Percentiles rank a stretch among this genome's conserved stretches.
phyloP scores from a whole-genome alignment of 78 protist genomes.

The Polysphondylium violaceum region DNA sequence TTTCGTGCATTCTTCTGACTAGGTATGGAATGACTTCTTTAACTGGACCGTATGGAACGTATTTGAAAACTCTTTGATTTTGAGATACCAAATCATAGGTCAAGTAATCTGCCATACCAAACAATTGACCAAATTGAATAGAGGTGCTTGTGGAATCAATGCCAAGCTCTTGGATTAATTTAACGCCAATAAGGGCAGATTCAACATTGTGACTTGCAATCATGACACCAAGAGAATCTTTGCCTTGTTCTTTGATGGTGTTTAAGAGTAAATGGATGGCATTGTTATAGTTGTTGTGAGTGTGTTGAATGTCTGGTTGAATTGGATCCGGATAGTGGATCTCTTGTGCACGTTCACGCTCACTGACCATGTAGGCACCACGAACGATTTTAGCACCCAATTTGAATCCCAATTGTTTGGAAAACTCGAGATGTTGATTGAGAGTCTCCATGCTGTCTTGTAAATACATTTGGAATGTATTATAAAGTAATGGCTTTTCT shows the following conservation, averaged over 20 bases:
- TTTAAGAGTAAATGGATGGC: slow-evolving; percentile 43
- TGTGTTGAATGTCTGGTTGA: slow-evolving; percentile 48
- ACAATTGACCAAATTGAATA: slow-evolving; percentile 82
- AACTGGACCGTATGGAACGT: slow-evolving; percentile 84
- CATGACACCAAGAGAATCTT: slow-evolving; percentile 49
- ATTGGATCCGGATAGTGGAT: slow-evolving; percentile 29
- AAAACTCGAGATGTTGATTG: slow-evolving; percentile 20
- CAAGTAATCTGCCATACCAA: slow-evolving; percentile 82
- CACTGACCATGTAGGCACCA: slow-evolving; percentile 77
- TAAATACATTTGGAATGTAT: slow-evolving; percentile 82
- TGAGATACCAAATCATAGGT: slow-evolving; percentile 26
- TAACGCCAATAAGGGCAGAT: slow-evolving; percentile 31
- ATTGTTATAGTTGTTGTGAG: slow-evolving; percentile 65
- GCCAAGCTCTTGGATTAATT: slow-evolving; percentile 20
- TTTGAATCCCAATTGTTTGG: slow-evolving; percentile 8
- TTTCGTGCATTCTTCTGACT: slow-evolving; percentile 84
- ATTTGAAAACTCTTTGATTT: slow-evolving; percentile 73
- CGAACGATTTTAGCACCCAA: slow-evolving; percentile 81
- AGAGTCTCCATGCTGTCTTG: slow-evolving; percentile 25
- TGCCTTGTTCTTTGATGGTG: neutral
- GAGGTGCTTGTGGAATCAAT: slow-evolving; percentile 29
- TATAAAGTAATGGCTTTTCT: slow-evolving; percentile 62
- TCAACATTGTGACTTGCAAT: slow-evolving; percentile 79
- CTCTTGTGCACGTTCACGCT: slow-evolving; percentile 53
- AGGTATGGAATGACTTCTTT: slow-evolving; percentile 66